A percentile compares a stretch with the other conserved stretches of the same genome.
These are phyloP conservation scores for Quillaja saponaria DNA, from an alignment of 306 rosid genomes.

Conservation along the genomic window DNA sequence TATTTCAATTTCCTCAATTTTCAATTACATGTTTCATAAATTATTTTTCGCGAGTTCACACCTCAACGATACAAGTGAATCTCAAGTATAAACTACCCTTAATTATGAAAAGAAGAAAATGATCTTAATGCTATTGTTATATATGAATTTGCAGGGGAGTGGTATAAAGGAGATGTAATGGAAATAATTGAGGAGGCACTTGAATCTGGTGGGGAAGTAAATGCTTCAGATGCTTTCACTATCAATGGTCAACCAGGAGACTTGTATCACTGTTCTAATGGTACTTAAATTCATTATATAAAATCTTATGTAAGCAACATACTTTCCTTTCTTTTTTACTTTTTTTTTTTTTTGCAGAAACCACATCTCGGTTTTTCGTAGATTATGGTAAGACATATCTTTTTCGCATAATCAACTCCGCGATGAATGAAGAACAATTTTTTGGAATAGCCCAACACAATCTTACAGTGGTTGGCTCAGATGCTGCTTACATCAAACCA, in stretches of 20 bases:
- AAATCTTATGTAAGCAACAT: not conserved
- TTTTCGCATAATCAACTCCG: constrained; percentile 26
- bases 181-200: constrained; percentile 20
- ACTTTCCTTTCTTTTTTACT: not conserved
- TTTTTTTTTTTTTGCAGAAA: constrained; percentile 21
- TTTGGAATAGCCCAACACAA: constrained; percentile 45
- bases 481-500: constrained; percentile 44
- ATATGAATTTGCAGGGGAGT: constrained; percentile 31
- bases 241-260: constrained; percentile 42
- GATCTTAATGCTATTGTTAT: no score
- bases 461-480: constrained; percentile 37
- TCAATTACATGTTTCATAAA: no score
- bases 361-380: constrained; percentile 30
- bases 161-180: constrained; percentile 33
- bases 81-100: no score
- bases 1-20: no score
- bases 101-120: no score
- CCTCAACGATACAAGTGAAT: no score
- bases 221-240: constrained; percentile 26
- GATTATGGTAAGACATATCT: constrained; percentile 40
- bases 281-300: not conserved
- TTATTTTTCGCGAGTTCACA: no score
- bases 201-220: constrained; percentile 31
- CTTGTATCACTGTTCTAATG: constrained; percentile 5
- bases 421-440: constrained; percentile 44